Conservation (phyloP, 371 early-diverging fungal species). For the Enterocytospora artemiae region DNA sequence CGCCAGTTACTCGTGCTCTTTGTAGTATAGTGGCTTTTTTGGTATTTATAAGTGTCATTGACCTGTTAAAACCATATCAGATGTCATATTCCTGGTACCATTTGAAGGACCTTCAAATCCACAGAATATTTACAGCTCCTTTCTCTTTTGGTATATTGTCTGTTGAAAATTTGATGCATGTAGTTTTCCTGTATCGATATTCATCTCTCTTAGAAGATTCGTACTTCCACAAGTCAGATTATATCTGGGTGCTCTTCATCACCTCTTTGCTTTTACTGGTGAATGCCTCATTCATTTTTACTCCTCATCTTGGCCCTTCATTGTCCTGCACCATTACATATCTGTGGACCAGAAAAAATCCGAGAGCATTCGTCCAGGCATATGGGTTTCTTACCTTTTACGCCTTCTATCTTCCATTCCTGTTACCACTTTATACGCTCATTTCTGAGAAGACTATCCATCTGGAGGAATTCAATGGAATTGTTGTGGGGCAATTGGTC, state of each 20-base stretch:
- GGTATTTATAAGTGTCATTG: no score
- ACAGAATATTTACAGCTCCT: constrained; percentile 54
- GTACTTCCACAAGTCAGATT: constrained; percentile 50
- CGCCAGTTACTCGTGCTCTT: constrained; percentile 49
- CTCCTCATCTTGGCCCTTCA: constrained; percentile 43
- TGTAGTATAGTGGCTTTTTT: constrained; percentile 21
- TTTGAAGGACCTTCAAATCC: constrained; percentile 47
- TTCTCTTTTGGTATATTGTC: constrained; percentile 54
- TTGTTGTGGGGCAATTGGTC: constrained; percentile 56
- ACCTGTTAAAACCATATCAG: constrained; percentile 34
- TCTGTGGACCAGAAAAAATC: constrained; percentile 58
- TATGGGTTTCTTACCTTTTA: constrained; percentile 54
- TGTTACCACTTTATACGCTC: constrained; percentile 53
- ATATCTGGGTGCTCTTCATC: constrained; percentile 50
- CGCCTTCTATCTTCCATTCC: constrained; percentile 58
- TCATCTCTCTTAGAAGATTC: constrained; percentile 56
- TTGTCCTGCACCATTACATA: constrained; percentile 57
- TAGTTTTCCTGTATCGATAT: constrained; percentile 57
- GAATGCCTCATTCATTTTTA: constrained; percentile 26
- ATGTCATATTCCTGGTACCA: constrained; percentile 46
- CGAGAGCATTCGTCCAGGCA: constrained; percentile 53
- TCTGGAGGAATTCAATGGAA: constrained; percentile 55
- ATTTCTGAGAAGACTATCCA: constrained; percentile 42
- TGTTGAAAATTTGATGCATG: constrained; percentile 53
- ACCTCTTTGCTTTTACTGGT: constrained; percentile 33